A percentile compares a stretch with the other conserved stretches of the same genome.
Evolutionary conservation across 176 grass and related monocot genomes (phyloP).

Genomic region (Poa pratensis): DNA sequence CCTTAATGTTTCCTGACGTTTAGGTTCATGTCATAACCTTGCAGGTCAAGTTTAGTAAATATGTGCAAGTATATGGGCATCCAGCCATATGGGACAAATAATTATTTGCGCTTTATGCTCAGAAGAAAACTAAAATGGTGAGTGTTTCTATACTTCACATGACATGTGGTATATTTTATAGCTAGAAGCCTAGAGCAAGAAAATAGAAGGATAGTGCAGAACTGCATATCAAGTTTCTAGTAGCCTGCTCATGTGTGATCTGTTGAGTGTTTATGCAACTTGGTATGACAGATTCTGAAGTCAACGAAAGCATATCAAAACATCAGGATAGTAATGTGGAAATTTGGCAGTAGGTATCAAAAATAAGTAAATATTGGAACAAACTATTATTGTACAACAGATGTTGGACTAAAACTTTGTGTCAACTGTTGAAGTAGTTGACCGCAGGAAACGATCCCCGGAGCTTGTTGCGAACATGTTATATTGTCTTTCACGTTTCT

Average conservation of each 20-base stretch:
- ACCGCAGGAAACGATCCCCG: neutral
- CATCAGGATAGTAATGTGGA: neutral
- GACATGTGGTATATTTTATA: neutral
- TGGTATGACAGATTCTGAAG: neutral
- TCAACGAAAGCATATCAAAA: neutral
- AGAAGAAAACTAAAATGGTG: constrained; percentile 16
- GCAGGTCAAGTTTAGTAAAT: constrained; percentile 6
- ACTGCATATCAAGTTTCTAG: neutral
- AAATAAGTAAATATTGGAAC: neutral
- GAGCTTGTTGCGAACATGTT: neutral
- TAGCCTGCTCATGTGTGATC: neutral
- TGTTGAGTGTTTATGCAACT: neutral
- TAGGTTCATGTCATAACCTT: neutral
- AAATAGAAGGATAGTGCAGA: neutral
- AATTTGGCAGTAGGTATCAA: neutral
- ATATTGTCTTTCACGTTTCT: neutral
- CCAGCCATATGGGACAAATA: constrained; percentile 7
- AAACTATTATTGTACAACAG: neutral
- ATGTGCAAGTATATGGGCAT: constrained; percentile 29
- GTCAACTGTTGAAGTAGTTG: neutral
- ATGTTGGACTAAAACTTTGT: neutral
- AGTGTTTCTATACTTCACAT: neutral
- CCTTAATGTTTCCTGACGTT: neutral
- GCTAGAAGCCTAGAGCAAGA: neutral
- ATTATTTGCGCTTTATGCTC: constrained; percentile 24